These are phyloP conservation scores for Panus rudis DNA, from an alignment of 768 basidiomycete genomes.

Conservation along the genomic window DNA sequence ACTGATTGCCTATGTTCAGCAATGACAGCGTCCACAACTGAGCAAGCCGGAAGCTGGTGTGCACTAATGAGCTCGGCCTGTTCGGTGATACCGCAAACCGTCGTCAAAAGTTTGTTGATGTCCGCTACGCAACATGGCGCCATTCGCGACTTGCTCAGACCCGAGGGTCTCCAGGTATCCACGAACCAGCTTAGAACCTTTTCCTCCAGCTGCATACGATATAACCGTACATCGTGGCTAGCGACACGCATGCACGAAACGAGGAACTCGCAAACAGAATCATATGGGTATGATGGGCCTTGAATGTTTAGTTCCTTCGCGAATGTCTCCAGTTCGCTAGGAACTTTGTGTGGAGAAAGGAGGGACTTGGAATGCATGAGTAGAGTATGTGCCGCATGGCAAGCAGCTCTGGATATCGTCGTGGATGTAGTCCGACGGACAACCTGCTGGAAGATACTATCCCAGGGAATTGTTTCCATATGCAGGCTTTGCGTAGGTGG, in stretches of 20 bases:
- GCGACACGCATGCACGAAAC: constrained; percentile 61
- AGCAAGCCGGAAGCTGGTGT: constrained; percentile 63
- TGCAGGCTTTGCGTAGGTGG: constrained; percentile 5
- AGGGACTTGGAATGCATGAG: constrained; percentile 35
- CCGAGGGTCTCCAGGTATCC: constrained; percentile 54
- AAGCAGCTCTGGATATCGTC: constrained; percentile 71
- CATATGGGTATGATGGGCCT: constrained; percentile 80
- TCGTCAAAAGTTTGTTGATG: constrained; percentile 54
- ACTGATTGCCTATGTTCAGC: constrained; percentile 50
- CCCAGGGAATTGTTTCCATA: constrained; percentile 56
- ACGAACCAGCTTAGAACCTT: constrained; percentile 78
- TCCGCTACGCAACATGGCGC: constrained; percentile 53
- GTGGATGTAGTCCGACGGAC: constrained; percentile 67
- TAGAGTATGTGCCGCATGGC: constrained; percentile 57
- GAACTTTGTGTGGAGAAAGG: constrained; percentile 49
- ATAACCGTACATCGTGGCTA: constrained; percentile 74
- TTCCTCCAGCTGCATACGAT: constrained; percentile 81
- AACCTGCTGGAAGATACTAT: constrained; percentile 75
- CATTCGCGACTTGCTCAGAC: constrained; percentile 31
- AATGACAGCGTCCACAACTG: constrained; percentile 51
- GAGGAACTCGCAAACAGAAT: constrained; percentile 85
- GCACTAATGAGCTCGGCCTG: constrained; percentile 38
- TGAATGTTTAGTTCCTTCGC: constrained; percentile 84
- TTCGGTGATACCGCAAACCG: constrained; percentile 50
- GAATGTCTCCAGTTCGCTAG: constrained; percentile 71